Conservation (phyloP, 1,284 basidiomycete genomes). For the Leucoagaricus sp. region DNA sequence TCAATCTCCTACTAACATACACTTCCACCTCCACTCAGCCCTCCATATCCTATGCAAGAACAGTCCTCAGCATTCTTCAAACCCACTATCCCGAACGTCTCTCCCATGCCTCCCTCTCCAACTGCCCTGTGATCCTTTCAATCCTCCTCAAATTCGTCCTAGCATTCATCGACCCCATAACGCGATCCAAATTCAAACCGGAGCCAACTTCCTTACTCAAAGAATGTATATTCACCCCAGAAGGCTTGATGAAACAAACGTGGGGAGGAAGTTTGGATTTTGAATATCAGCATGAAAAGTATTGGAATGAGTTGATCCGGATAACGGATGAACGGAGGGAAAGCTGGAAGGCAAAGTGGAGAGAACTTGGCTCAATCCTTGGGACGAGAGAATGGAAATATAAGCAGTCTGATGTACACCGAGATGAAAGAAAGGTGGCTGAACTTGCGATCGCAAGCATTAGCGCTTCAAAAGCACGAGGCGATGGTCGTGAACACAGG, state of each 20-base stretch:
- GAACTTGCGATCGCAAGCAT: neutral
- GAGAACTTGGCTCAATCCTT: conserved; percentile 58
- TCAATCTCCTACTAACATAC: conserved; percentile 80
- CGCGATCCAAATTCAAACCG: conserved; percentile 70
- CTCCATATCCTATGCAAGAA: conserved; percentile 62
- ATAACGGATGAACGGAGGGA: conserved; percentile 55
- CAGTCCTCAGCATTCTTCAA: conserved; percentile 78
- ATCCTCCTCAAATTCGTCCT: conserved; percentile 83
- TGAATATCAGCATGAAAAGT: conserved; percentile 70
- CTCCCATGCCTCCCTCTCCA: conserved; percentile 78
- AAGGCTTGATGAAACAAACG: conserved; percentile 58
- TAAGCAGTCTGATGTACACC: conserved; percentile 34
- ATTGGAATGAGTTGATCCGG: conserved; percentile 68
- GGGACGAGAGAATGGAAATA: conserved; percentile 76
- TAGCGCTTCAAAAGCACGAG: neutral
- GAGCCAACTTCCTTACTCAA: conserved; percentile 55
- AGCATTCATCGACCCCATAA: conserved; percentile 81
- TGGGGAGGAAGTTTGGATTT: conserved; percentile 68
- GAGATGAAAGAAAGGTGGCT: neutral
- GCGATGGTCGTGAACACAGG: neutral
- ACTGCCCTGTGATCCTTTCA: conserved; percentile 80
- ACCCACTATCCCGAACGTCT: conserved; percentile 91
- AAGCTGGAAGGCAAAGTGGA: conserved; percentile 62
- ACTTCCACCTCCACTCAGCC: conserved; percentile 81
- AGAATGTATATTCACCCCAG: conserved; percentile 59